These are phyloP conservation scores for Delphinella strobiligena DNA, from an alignment of 2,329 filamentous ascomycete species.

Conservation along the genomic window DNA sequence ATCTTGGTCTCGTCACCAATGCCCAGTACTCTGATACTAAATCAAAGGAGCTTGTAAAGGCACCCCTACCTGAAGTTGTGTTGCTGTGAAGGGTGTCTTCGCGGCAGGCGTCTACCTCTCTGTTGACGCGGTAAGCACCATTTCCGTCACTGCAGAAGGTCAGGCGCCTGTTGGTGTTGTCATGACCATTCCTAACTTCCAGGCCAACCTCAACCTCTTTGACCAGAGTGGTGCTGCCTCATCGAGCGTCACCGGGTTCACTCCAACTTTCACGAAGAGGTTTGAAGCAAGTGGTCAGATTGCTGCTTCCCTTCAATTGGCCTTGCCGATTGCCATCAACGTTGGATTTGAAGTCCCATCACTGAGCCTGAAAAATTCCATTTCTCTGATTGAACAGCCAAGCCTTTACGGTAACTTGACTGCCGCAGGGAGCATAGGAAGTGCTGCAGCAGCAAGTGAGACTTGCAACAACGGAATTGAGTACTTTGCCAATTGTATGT, in stretches of 20 bases:
- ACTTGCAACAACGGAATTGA: conserved; percentile 5
- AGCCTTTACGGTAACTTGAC: conserved; percentile 4
- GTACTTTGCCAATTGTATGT: conserved; percentile 2
- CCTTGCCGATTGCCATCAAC: conserved; percentile 3
- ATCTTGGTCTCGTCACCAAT: conserved; percentile 2
- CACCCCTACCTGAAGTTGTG: conserved; percentile 4
- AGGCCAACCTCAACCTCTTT: conserved; percentile 2
- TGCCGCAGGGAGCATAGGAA: conserved; percentile 1
- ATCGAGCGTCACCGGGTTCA: neutral
- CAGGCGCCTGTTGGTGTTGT: conserved; percentile 3
- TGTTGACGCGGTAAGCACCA: conserved; percentile 2
- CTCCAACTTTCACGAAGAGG: conserved; percentile 1
- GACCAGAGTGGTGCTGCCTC: neutral
- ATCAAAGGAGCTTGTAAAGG: neutral
- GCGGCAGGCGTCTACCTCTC: conserved; percentile 1
- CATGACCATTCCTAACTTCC: conserved; percentile 6
- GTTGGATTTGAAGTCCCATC: conserved; percentile 2
- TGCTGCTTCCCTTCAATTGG: neutral
- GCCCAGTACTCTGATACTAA: conserved; percentile 1
- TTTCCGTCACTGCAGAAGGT: neutral
- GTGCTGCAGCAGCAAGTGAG: conserved; percentile 1
- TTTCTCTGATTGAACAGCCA: conserved; percentile 2
- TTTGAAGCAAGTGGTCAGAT: conserved; percentile 4
- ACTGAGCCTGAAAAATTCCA: conserved; percentile 1
- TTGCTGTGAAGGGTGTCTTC: conserved; percentile 1